Conservation (phyloP, 768 basidiomycete genomes). For the Calocera viscosa region DNA sequence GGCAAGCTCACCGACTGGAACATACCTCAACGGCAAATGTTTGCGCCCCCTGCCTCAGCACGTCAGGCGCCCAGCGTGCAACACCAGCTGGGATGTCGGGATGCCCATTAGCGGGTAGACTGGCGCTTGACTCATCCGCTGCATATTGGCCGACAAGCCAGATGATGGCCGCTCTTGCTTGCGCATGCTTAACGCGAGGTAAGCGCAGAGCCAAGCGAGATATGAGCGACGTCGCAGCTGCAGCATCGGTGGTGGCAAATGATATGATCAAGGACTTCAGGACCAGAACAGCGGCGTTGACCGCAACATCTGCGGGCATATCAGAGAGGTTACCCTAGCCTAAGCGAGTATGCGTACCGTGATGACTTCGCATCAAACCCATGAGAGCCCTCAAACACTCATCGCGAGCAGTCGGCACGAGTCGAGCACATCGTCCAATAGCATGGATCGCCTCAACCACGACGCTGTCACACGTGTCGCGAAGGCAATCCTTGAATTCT, state of each 20-base stretch:
- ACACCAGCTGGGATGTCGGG: slow-evolving; percentile 36
- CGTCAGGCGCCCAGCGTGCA: slow-evolving; percentile 75
- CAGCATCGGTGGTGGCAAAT: neutral
- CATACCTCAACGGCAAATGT: slow-evolving; percentile 59
- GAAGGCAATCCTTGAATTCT: slow-evolving; percentile 80
- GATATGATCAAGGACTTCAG: slow-evolving; percentile 63
- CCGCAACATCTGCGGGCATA: slow-evolving; percentile 48
- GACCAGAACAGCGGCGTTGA: slow-evolving; percentile 70
- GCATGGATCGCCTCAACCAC: slow-evolving; percentile 63
- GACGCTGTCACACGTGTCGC: slow-evolving; percentile 60
- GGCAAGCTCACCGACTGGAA: neutral
- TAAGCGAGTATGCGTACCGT: slow-evolving; percentile 37
- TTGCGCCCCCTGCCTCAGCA: slow-evolving; percentile 67
- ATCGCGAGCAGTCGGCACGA: slow-evolving; percentile 53
- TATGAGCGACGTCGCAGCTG: slow-evolving; percentile 51
- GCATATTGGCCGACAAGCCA: slow-evolving; percentile 92
- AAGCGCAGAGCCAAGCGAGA: slow-evolving; percentile 62
- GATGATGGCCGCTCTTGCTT: slow-evolving; percentile 74
- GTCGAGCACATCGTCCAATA: slow-evolving; percentile 60
- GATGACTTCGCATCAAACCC: slow-evolving; percentile 59
- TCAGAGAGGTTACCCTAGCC: neutral
- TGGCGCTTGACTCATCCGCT: slow-evolving; percentile 19
- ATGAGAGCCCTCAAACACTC: slow-evolving; percentile 68
- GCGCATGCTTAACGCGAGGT: slow-evolving; percentile 64
- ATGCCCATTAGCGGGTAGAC: slow-evolving; percentile 27